Base-by-base conservation (phyloP, 2,329 filamentous ascomycete genomes). In the Moelleriella libera region DNA sequence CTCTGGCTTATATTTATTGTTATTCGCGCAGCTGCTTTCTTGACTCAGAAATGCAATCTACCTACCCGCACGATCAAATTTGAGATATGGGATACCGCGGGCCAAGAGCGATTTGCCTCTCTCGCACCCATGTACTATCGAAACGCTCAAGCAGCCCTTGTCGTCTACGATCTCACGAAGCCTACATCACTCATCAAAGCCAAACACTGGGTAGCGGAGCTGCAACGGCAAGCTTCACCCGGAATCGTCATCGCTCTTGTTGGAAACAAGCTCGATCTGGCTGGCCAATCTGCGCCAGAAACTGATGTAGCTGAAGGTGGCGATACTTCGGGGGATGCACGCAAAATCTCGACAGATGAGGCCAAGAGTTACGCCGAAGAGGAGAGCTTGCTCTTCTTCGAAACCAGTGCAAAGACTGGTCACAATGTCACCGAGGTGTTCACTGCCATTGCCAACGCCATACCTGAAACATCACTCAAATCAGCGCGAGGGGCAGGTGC, bases 71-170 rank as follows among this genome's bases (percentile, higher is more conserved):
- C 88, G 55, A 90, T 90, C 72, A 87, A 87, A 67, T 90, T 90
- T 62, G 85, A 90, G 66, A 97, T 98, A 61, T 98, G 90, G 90
- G 90, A 98, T 72, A 97, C 90, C 12, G 90, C 92, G 42, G 90
- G 90, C 62, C 90, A 98, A 69, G 90, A 98, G 72, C 87, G 90
- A 53, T 98, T 97, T 63, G 90, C 90, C 58, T 94, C 86, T 46
- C 80, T 97, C 51, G 92, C 92, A 46, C 92, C 90, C 58, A 97
- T 97, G 92, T 98, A 98, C 77, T 97, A 97, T 74, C 88, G 90
- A 68, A 97, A 98, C 65, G 92, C 92, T 46, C 90, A 97, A 71
- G 88, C 89, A 53, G 92, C 92, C 11, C 85, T 98, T 56, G 90
- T 98, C 52, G 90, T 97, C 63, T 98, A 97, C 78, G 90, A 98